Base-by-base conservation (phyloP, 108 stramenopile genomes). In the Cyclotella choctawhatcheeana region DNA sequence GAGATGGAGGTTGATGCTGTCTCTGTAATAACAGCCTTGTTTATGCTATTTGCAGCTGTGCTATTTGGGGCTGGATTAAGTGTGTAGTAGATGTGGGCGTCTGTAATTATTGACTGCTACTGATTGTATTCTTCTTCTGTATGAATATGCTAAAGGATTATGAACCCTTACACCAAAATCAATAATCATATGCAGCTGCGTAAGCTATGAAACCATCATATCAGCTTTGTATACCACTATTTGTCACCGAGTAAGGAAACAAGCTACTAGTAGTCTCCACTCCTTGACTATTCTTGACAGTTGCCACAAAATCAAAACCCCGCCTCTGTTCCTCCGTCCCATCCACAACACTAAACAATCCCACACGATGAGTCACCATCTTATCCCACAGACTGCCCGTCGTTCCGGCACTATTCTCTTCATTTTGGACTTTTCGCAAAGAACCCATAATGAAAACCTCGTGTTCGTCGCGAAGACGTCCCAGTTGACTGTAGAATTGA, bases 401-500 rank as follows among this genome's bases (percentile, higher is more conserved):
- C n/a, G n/a, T n/a, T 14, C 73, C 52, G 12, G 53, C 24, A 12
- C 60, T 24, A 32, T 24, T 56, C 2, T 69, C 31, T 12, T 32
- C 69, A 58, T 53, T 35, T 18, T 17, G 54, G 2, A 30, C 22
- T 10, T 22, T 64, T 48, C 34, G 52, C 21, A 54, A 63, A 8
- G 82, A 48, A 20, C 67, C 78, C 20, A 79, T 32, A 30, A 83
- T 77, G n/a, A 64, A 53, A 51, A 79, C 60, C 37, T 79, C 61
- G 18, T 83, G 82, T 27, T 64, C 73, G 2, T 74, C 82, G 3
- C 67, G 30, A 17, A 83, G 66, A 18, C 82, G 73, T 12, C 50
- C 60, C 58, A 83, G 58, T 63, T 83, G 82, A 22, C 82, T 73
- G 47, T 65, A 79, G 20, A 83, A 83, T 40, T 75, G 73, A 31